Base-by-base conservation (phyloP, 805 yeast genomes). In the Hanseniaspora taiwanica region DNA sequence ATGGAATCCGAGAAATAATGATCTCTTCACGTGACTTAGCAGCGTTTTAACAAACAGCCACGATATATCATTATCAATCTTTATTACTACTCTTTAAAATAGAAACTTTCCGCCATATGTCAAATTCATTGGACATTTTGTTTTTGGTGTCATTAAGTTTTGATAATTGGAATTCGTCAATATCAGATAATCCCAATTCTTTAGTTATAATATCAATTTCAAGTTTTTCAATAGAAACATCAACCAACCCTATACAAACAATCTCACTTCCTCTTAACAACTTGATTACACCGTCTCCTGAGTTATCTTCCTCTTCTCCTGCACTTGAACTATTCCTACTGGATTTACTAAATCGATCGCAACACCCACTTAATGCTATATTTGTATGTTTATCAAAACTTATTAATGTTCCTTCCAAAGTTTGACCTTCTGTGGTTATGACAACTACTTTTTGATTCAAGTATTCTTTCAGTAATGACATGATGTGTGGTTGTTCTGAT, bases 311-410 rank as follows among this genome's bases (percentile, higher is more conserved):
- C 44, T 29, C 18, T 7, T 29, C 33, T 9, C 17, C 18, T 23
- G 25, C n/a, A 23, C 25, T 23, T 23, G 25, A 7, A 10, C 7
- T 23, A 10, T 23, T 23, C 25, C 25, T 23, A 10, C 25, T 23
- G 10, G 10, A 6, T 23, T 23, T 7, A 8, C 6, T 8, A 27
- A 27, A 27, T 14, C 31, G 7, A 6, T 9, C 6, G 7, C 13
- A 6, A 13, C 33, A 34, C 0, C 53, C 53, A 39, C 63, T 64
- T 35, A 76, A 63, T 14, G 74, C 52, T 27, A 81, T 50, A 51
- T 81, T 81, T 19, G 81, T 72, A 35, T 73, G 64, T 46, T 75
- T 72, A 54, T 81, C 89, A 49, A 64, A 79, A 6, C 87, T 85
- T 47, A 66, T 69, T 14, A 73, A 50, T 17, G 50, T 59, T 4